Evolutionary conservation across 1,284 basidiomycete genomes (phyloP).

Genomic region (Ceratorhiza oryzae-sativae): DNA sequence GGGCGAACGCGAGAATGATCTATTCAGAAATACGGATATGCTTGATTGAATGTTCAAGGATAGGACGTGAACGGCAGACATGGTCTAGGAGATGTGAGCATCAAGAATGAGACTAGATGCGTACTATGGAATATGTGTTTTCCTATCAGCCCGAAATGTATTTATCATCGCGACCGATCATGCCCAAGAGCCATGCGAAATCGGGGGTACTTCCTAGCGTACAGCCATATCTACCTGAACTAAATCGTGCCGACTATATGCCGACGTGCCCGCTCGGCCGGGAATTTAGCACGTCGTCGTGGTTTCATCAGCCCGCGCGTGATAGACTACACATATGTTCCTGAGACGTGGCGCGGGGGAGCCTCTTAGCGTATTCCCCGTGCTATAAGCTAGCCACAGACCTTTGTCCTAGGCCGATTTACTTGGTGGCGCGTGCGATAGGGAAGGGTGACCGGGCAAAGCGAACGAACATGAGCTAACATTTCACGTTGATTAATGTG

Average conservation of each 20-base stretch:
- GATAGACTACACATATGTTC: slow-evolving; percentile 1
- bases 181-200: not conserved
- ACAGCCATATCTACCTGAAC: not conserved
- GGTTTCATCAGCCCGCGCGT: not conserved
- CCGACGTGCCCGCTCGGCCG: not conserved
- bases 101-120: no score
- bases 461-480: not conserved
- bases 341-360: not conserved
- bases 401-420: not conserved
- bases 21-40: no score
- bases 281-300: not conserved
- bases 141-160: no score
- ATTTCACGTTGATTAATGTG: not conserved
- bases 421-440: not conserved
- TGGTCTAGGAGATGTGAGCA: no score
- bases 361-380: not conserved
- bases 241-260: not conserved
- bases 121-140: no score
- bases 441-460: not conserved
- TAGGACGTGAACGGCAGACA: no score
- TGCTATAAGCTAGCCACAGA: not conserved
- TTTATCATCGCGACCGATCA: no score
- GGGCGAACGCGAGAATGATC: not conserved
- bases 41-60: no score
- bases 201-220: not conserved